A percentile compares a stretch with the other conserved stretches of the same genome.
Conservation (phyloP, 768 basidiomycete genomes). For the Lyophyllum decastes region DNA sequence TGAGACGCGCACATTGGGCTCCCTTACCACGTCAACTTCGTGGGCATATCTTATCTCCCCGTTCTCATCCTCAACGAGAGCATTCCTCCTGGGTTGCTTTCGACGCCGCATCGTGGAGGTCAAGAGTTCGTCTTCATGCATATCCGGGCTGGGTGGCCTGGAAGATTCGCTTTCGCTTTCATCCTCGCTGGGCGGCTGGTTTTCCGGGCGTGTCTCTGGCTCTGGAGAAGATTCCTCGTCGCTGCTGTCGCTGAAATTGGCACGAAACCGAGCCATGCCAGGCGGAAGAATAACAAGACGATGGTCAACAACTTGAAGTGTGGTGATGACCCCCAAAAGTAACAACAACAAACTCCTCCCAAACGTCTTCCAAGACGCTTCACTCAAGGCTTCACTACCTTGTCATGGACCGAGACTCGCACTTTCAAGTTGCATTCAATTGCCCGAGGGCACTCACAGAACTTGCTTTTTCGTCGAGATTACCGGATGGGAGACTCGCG, state of each 20-base stretch:
- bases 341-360: constrained; percentile 1
- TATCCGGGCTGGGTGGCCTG: constrained; percentile 40
- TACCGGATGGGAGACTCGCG: too few relatives aligned
- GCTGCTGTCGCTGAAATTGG: constrained; percentile 62
- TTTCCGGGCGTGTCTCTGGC: constrained; percentile 18
- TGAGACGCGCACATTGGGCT: constrained; percentile 27
- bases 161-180: constrained; percentile 38
- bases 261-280: constrained; percentile 69
- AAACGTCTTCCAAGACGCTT: too few relatives aligned
- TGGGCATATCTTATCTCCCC: constrained; percentile 49
- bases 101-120: constrained; percentile 23
- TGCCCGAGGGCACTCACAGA: too few relatives aligned
- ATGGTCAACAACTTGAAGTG: background rate
- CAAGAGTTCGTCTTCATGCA: constrained; percentile 53
- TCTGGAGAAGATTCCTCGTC: constrained; percentile 39
- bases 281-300: background rate
- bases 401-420: too few relatives aligned
- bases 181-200: constrained; percentile 28
- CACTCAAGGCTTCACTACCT: too few relatives aligned
- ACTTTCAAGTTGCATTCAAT: too few relatives aligned
- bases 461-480: too few relatives aligned
- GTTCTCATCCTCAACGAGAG: constrained; percentile 56
- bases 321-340: background rate
- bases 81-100: constrained; percentile 36
- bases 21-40: constrained; percentile 32